phyloP scores from a whole-genome alignment of 306 rosid genomes.

The Herpetospermum pedunculosum region DNA sequence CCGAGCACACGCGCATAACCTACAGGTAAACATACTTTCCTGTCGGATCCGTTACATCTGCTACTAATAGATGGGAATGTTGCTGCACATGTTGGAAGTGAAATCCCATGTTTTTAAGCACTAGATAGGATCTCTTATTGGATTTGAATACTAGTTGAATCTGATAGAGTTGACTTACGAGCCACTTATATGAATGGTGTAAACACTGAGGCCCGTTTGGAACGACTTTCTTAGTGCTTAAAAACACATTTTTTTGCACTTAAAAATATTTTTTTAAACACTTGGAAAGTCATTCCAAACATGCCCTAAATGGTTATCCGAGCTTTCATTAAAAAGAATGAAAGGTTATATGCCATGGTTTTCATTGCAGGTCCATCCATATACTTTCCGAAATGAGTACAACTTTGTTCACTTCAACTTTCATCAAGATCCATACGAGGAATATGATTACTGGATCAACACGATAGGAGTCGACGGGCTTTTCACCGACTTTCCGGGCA shows the following conservation, averaged over 20 bases:
- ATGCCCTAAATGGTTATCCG: too few relatives aligned
- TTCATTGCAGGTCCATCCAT: conserved; percentile 75
- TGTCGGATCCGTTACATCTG: conserved; percentile 2
- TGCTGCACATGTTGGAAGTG: not conserved
- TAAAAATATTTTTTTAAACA: too few relatives aligned
- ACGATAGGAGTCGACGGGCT: conserved; percentile 73
- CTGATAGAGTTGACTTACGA: not conserved
- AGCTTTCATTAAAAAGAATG: too few relatives aligned
- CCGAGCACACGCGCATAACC: conserved; percentile 70
- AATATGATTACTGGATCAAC: conserved; percentile 70
- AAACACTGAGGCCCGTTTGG: not conserved
- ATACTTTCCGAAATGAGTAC: conserved; percentile 72
- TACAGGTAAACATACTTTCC: conserved; percentile 42
- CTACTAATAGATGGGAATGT: not conserved
- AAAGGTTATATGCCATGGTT: not conserved
- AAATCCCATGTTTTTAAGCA: not conserved
- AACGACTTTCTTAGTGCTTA: too few relatives aligned
- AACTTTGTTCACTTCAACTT: conserved; percentile 42
- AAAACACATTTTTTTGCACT: too few relatives aligned
- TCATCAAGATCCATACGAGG: conserved; percentile 61
- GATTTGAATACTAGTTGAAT: not conserved
- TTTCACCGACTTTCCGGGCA: conserved; percentile 86
- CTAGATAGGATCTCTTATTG: not conserved
- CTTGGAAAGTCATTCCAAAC: too few relatives aligned
- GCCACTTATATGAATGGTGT: not conserved